Conservation (phyloP, 1,284 basidiomycete genomes). For the Inonotus hispidus region DNA sequence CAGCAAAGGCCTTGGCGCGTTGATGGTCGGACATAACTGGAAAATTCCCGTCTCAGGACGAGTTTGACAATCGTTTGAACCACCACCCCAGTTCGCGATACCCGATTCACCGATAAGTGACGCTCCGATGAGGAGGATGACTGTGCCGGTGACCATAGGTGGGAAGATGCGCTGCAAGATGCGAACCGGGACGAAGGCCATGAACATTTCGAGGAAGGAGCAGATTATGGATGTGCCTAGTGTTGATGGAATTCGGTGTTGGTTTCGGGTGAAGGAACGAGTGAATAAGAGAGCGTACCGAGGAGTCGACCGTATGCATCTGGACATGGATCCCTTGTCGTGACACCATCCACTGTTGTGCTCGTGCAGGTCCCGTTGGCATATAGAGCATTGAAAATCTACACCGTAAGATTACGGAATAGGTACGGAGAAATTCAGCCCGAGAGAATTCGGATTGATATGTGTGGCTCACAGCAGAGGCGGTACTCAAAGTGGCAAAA, state of each 20-base stretch:
- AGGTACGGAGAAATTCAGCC: neutral
- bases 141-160: slow-evolving; percentile 75
- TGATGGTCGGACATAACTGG: slow-evolving; percentile 62
- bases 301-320: slow-evolving; percentile 77
- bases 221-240: slow-evolving; percentile 73
- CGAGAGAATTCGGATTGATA: slow-evolving; percentile 9
- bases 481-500: slow-evolving; percentile 77
- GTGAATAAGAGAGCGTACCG: slow-evolving; percentile 35
- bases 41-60: slow-evolving; percentile 62
- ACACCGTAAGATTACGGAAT: neutral
- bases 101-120: slow-evolving; percentile 72
- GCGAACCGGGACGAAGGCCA: slow-evolving; percentile 69
- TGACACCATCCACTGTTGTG: slow-evolving; percentile 52
- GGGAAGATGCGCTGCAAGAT: slow-evolving; percentile 70
- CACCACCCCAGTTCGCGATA: slow-evolving; percentile 79
- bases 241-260: neutral
- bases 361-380: slow-evolving; percentile 72
- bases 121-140: slow-evolving; percentile 73
- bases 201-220: slow-evolving; percentile 73
- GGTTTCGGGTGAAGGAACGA: neutral
- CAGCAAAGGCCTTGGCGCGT: slow-evolving; percentile 52
- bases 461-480: slow-evolving; percentile 45
- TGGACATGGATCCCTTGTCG: slow-evolving; percentile 61
- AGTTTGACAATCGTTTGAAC: slow-evolving; percentile 60
- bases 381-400: slow-evolving; percentile 72